Percentiles rank a stretch among this genome's conserved stretches.
These are phyloP conservation scores for Neostapfia colusana DNA, from an alignment of 176 grass and related monocot genomes.

Conservation along the genomic window DNA sequence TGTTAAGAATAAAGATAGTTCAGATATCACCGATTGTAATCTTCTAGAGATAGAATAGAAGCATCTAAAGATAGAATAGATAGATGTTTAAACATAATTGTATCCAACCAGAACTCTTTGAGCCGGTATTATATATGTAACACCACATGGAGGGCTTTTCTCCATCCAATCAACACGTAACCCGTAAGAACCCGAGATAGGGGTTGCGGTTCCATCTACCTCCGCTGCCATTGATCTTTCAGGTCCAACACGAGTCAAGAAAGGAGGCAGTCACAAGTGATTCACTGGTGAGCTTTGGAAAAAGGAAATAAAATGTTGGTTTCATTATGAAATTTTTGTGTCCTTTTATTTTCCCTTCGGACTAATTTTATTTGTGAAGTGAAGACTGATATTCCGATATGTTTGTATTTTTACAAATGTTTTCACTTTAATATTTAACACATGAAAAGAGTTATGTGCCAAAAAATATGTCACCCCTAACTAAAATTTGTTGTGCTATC, in stretches of 20 bases:
- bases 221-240: too few species aligned
- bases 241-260: background rate
- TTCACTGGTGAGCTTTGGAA: background rate
- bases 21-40: too few species aligned
- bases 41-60: too few species aligned
- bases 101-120: too few species aligned
- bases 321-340: conserved; percentile 6
- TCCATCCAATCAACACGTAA: too few species aligned
- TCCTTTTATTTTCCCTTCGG: background rate
- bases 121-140: too few species aligned
- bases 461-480: background rate
- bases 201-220: too few species aligned
- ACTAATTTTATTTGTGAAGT: background rate
- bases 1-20: too few species aligned
- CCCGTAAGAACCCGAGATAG: too few species aligned
- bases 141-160: too few species aligned
- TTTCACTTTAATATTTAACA: background rate
- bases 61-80: too few species aligned
- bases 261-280: background rate
- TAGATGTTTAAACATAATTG: too few species aligned
- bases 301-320: background rate
- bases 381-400: background rate
- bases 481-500: background rate
- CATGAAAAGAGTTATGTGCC: background rate
- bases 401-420: background rate